Evolutionary conservation across 768 basidiomycete genomes (phyloP).

Genomic region (Russula sp.): DNA sequence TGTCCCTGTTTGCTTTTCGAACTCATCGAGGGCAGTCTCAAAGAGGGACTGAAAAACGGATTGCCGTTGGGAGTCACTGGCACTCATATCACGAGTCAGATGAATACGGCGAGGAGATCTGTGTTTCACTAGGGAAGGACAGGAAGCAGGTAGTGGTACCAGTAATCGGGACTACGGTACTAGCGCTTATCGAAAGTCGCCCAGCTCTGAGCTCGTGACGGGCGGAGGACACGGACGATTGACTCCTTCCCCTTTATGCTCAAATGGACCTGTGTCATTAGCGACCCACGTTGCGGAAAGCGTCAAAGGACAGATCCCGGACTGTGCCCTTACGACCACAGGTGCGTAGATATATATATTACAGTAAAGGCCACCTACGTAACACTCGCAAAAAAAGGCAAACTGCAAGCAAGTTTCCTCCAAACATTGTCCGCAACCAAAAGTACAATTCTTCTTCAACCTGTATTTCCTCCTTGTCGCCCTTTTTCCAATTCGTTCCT

Average conservation of each 20-base stretch:
- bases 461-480: slow-evolving; percentile 97
- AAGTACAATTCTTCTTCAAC: slow-evolving; percentile 99
- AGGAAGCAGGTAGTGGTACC: no score
- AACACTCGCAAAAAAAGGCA: slow-evolving; percentile 43
- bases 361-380: not conserved
- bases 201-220: no score
- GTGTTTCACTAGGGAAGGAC: no score
- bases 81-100: no score
- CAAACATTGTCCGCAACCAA: slow-evolving; percentile 94
- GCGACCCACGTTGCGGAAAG: slow-evolving; percentile 26
- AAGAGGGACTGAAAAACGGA: no score
- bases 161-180: no score
- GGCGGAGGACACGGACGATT: no score
- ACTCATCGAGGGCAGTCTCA: no score
- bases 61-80: no score
- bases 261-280: slow-evolving; percentile 23
- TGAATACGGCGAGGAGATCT: no score
- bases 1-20: no score
- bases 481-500: slow-evolving; percentile 90
- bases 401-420: slow-evolving; percentile 64
- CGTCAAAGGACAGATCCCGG: slow-evolving; percentile 62
- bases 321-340: slow-evolving; percentile 69
- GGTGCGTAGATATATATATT: slow-evolving; percentile 34
- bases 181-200: no score
- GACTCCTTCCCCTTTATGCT: not conserved